Conservation (phyloP, 257 asterid genomes). For the Henckelia pumila region DNA sequence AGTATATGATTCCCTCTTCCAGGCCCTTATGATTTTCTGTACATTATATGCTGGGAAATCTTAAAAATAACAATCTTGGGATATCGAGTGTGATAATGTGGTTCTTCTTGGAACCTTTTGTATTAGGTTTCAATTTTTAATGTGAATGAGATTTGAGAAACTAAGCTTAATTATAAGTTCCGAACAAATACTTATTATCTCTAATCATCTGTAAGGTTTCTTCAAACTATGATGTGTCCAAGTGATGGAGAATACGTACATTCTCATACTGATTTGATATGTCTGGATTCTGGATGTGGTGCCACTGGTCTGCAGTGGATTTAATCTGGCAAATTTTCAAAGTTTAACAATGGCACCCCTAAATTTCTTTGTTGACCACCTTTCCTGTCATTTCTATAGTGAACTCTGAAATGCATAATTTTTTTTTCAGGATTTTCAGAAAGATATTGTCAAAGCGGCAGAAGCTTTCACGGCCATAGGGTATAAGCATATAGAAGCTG, state of each 20-base stretch:
- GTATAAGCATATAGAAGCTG: slow-evolving; percentile 95
- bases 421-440: slow-evolving; percentile 85
- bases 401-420: not conserved
- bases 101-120: not conserved
- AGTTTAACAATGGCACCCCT: not conserved
- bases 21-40: not conserved
- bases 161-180: not conserved
- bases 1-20: not conserved
- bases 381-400: not conserved
- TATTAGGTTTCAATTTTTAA: not conserved
- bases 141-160: not conserved
- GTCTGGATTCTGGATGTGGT: slow-evolving; percentile 10
- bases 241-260: not conserved
- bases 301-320: slow-evolving; percentile 2
- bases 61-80: slow-evolving; percentile 2
- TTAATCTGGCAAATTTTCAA: slow-evolving; percentile 3
- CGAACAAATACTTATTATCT: not conserved
- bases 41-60: not conserved
- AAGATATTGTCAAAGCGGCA: slow-evolving; percentile 86
- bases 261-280: not conserved
- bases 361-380: not conserved
- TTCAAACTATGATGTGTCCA: not conserved
- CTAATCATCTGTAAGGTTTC: not conserved
- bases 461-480: slow-evolving; percentile 86
- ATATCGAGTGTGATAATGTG: not conserved